Base-by-base conservation (phyloP, 1,284 basidiomycete genomes). In the Boletus mariae region DNA sequence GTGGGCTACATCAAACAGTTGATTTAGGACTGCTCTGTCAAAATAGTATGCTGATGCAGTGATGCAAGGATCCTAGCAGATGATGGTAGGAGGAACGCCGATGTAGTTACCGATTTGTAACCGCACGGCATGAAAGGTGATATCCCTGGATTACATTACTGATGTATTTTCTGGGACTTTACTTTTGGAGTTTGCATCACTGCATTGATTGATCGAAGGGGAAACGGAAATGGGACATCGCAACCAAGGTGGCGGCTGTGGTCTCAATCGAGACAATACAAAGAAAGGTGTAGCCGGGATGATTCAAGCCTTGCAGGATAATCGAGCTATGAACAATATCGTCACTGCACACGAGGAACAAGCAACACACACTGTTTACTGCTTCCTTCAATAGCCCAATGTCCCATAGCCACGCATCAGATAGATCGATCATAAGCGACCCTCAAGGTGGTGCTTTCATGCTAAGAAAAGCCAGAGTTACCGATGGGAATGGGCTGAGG, bases 1-100 rank as follows among this genome's bases (percentile, higher is more conserved):
- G 8, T 60, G 61, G 48, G 44, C 23, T 12, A 17, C 49, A 17
- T 50, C 52, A 42, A 54, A 52, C 12, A 52, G 47, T 45, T 66
- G 13, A 55, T 44, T 10, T 52, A 45, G 44, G 7, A 28, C 20
- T 49, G 26, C 43, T 54, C 31, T 32, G 20, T 20, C 20, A 20
- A 0, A 20, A 20, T 20, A 20, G 42, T 53, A 29, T 29, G 31
- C 9, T 23, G 6, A 48, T n/a, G 35, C 12, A 42, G 38, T 40
- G 23, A 37, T 40, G 8, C n/a, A 23, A 20, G 20, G 20, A 15
- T 15, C 37, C 32, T 13, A 34, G 12, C 32, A 37, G 25, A n/a
- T 6, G 25, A 15, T 5, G 31, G 31, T 32, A 11, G 31, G 10
- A 32, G 42, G 40, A 28, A 13, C 23, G 26, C 20, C 20, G 17